phyloP scores from a whole-genome alignment of 306 rosid genomes.

The Rosa persica region DNA sequence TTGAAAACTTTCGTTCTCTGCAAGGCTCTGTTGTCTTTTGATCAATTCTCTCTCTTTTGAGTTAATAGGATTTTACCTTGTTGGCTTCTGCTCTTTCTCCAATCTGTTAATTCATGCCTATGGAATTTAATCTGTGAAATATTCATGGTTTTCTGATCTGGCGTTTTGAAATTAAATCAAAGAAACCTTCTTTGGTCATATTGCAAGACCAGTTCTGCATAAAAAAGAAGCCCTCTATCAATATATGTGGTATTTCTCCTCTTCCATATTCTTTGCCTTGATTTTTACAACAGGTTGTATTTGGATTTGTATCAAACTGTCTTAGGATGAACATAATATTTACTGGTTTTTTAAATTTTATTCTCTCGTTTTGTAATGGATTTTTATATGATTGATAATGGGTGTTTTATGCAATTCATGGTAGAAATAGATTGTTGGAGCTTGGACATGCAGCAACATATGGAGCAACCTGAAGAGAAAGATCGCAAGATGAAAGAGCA shows the following conservation, averaged over 20 bases:
- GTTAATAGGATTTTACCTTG: not conserved
- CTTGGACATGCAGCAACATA: slow-evolving; percentile 30
- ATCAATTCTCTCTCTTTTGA: not conserved
- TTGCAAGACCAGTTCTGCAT: not conserved
- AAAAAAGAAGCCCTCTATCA: not conserved
- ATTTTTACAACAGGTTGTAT: not conserved
- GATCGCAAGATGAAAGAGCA: slow-evolving; percentile 26
- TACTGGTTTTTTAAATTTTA: not conserved
- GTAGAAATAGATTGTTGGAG: not conserved
- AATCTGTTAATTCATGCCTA: not conserved
- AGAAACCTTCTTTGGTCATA: not conserved
- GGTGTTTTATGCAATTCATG: not conserved
- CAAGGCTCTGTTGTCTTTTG: not conserved
- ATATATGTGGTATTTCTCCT: not conserved
- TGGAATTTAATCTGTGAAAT: not conserved
- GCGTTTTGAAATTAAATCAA: not conserved
- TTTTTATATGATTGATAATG: not conserved
- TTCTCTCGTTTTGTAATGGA: not conserved
- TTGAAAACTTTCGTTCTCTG: slow-evolving; percentile 3
- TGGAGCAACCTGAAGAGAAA: slow-evolving; percentile 35
- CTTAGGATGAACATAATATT: not conserved
- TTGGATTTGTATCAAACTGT: not conserved
- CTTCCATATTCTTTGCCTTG: not conserved
- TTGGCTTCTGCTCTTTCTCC: not conserved
- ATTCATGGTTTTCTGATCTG: slow-evolving; percentile 4